Evolutionary conservation across 352 stramenopile species (phyloP).

Genomic region (Plasmopara halstedii): DNA sequence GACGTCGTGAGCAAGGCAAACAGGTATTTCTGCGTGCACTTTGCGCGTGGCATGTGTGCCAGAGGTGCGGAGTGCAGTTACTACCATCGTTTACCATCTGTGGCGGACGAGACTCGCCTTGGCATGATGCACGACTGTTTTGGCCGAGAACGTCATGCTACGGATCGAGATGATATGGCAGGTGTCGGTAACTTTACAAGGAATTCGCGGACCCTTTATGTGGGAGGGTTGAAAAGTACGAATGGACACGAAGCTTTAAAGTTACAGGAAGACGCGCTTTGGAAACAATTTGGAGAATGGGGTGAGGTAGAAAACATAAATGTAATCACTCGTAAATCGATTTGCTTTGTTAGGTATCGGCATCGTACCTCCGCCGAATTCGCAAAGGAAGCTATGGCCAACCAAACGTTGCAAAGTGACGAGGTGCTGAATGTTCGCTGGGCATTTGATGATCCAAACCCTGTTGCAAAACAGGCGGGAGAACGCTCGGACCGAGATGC

Average conservation of each 20-base stretch:
- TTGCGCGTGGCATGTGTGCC: constrained; percentile 87
- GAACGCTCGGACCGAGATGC: constrained; percentile 85
- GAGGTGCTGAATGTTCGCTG: constrained; percentile 91
- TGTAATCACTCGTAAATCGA: constrained; percentile 87
- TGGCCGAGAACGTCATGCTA: constrained; percentile 84
- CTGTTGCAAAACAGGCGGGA: constrained; percentile 84
- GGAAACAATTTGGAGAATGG: constrained; percentile 89
- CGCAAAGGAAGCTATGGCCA: constrained; percentile 86
- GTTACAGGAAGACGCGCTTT: constrained; percentile 58
- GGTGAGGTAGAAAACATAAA: constrained; percentile 93
- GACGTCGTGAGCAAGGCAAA: constrained; percentile 82
- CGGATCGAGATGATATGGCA: constrained; percentile 90
- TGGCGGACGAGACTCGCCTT: constrained; percentile 62
- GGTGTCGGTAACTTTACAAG: constrained; percentile 88
- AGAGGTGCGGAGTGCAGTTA: constrained; percentile 87
- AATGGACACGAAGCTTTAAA: constrained; percentile 35
- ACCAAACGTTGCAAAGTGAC: constrained; percentile 79
- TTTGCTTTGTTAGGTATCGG: constrained; percentile 86
- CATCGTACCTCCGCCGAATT: constrained; percentile 77
- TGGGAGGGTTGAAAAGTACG: constrained; percentile 73
- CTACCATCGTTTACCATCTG: constrained; percentile 84
- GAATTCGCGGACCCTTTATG: constrained; percentile 88
- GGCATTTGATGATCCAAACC: constrained; percentile 92
- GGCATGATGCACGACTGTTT: constrained; percentile 91
- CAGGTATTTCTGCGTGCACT: constrained; percentile 89